These are phyloP conservation scores for Botryotinia narcissicola DNA, from an alignment of 2,329 filamentous ascomycete genomes.

Conservation along the genomic window DNA sequence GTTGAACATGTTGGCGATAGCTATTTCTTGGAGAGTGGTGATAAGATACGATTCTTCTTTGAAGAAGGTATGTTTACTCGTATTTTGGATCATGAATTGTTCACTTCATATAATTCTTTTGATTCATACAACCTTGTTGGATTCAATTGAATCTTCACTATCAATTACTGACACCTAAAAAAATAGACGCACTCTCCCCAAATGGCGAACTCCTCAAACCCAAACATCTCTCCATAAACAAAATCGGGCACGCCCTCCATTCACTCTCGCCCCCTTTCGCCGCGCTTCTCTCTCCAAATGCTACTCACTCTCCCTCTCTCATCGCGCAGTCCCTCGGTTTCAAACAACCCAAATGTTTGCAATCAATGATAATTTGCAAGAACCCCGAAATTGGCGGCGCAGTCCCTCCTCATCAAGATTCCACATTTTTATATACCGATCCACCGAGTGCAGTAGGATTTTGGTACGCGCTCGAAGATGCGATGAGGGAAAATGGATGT, in stretches of 20 bases:
- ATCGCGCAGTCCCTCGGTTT: slow-evolving; percentile 48
- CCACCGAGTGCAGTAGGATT: slow-evolving; percentile 89
- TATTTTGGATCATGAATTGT: not conserved
- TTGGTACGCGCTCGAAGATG: slow-evolving; percentile 97
- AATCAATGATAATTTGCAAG: slow-evolving; percentile 99
- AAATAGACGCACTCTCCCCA: slow-evolving; percentile 69
- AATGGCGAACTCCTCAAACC: slow-evolving; percentile 68
- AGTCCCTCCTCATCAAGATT: slow-evolving; percentile 89
- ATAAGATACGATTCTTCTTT: slow-evolving; percentile 96
- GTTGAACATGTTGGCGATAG: slow-evolving; percentile 82
- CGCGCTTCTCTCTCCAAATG: slow-evolving; percentile 48
- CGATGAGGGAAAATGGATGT: slow-evolving; percentile 81
- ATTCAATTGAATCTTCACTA: not conserved
- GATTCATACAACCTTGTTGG: not conserved
- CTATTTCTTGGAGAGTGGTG: slow-evolving; percentile 87
- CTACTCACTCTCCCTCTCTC: slow-evolving; percentile 35
- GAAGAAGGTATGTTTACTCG: slow-evolving; percentile 61
- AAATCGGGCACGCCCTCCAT: slow-evolving; percentile 79
- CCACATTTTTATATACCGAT: slow-evolving; percentile 86
- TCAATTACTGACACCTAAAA: not conserved
- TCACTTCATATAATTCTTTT: not conserved
- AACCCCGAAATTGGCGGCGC: slow-evolving; percentile 93
- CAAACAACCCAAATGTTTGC: slow-evolving; percentile 60
- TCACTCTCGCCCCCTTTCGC: slow-evolving; percentile 65
- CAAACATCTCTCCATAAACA: slow-evolving; percentile 84